Conservation (phyloP, 2,329 filamentous ascomycete species). For the Leptographium radiaticola region DNA sequence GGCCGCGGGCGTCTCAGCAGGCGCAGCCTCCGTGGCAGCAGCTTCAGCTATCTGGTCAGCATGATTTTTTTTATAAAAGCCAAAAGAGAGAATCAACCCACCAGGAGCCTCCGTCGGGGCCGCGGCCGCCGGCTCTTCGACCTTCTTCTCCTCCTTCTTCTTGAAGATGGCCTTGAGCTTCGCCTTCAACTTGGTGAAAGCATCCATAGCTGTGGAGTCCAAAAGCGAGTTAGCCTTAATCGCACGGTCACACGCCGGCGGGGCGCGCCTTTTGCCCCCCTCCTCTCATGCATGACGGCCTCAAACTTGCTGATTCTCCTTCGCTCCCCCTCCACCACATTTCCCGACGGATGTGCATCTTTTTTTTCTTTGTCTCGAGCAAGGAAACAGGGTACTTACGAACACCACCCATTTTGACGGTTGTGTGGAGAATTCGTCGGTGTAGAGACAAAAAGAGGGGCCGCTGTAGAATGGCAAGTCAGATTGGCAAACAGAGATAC, state of each 20-base stretch:
- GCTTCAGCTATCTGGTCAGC: conserved; percentile 2
- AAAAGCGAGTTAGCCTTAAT: neutral
- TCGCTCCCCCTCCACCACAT: neutral
- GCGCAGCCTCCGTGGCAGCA: neutral
- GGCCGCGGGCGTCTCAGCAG: conserved; percentile 3
- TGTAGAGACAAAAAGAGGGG: neutral
- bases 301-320: neutral
- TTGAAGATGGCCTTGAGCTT: conserved; percentile 42
- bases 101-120: neutral
- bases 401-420: conserved; percentile 36
- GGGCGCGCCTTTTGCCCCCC: neutral
- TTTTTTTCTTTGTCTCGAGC: neutral
- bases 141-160: conserved; percentile 23
- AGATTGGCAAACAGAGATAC: no score
- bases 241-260: neutral
- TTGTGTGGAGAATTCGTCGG: neutral
- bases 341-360: neutral
- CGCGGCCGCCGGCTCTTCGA: conserved; percentile 7
- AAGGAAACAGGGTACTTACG: conserved; percentile 25
- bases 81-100: no score
- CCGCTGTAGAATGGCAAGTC: neutral
- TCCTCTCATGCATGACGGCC: neutral
- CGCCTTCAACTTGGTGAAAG: conserved; percentile 41
- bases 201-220: conserved; percentile 27
- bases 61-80: no score